A percentile compares a stretch with the other conserved stretches of the same genome.
These are phyloP conservation scores for Geotrichum candidum DNA, from an alignment of 1,139 yeast species.

Conservation along the genomic window DNA sequence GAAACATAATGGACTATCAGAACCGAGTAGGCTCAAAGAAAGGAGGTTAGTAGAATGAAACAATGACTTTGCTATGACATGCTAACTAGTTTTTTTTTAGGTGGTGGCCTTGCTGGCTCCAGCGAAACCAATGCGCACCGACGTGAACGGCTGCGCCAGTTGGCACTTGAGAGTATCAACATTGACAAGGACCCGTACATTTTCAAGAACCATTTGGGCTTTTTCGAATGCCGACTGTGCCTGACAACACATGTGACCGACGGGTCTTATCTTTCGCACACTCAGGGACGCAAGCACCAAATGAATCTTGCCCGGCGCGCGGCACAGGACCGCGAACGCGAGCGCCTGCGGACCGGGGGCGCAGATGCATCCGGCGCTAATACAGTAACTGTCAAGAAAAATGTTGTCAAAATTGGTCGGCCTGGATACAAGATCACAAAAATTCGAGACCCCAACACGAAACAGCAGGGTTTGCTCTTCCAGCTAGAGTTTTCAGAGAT, in stretches of 20 bases:
- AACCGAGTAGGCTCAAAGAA: conserved; percentile 54
- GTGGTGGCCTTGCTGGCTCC: conserved; percentile 71
- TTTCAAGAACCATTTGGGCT: conserved; percentile 64
- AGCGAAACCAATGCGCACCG: conserved; percentile 64
- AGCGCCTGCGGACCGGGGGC: conserved; percentile 11
- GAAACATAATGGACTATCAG: conserved; percentile 46
- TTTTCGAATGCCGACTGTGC: conserved; percentile 70
- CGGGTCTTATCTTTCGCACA: conserved; percentile 71
- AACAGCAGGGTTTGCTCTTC: conserved; percentile 56
- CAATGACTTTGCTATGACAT: background rate
- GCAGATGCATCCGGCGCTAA: conserved; percentile 17
- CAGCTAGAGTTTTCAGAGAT: conserved; percentile 53
- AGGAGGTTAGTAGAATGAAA: conserved; percentile 36
- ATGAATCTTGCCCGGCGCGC: conserved; percentile 56
- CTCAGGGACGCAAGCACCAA: conserved; percentile 75
- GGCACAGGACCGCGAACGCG: conserved; percentile 29
- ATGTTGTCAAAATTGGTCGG: conserved; percentile 58
- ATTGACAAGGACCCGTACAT: conserved; percentile 72
- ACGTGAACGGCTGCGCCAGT: conserved; percentile 56
- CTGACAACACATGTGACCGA: conserved; percentile 68
- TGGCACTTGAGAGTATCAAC: conserved; percentile 58
- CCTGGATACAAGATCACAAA: conserved; percentile 67
- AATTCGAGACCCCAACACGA: conserved; percentile 53
- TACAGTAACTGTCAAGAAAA: conserved; percentile 39
- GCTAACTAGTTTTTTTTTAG: conserved; percentile 15